Evolutionary conservation across 2,329 filamentous ascomycete species (phyloP).

Genomic region (Penicillium sp.): DNA sequence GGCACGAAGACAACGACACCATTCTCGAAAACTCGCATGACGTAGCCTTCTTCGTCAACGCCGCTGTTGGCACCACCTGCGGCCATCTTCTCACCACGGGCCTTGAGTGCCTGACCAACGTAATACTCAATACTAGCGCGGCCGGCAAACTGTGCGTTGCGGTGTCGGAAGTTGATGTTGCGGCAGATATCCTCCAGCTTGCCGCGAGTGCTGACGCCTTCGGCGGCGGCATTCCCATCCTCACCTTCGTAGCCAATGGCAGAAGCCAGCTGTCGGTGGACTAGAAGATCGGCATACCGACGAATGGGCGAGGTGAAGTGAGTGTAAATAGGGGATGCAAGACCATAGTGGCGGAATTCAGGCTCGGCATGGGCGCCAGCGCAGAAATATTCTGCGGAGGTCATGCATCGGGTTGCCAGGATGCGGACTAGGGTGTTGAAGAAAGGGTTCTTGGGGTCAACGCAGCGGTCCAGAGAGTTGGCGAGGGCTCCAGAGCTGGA

Average conservation of each 20-base stretch:
- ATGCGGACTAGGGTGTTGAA: slow-evolving; percentile 98
- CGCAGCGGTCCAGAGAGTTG: slow-evolving; percentile 82
- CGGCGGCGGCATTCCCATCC: slow-evolving; percentile 64
- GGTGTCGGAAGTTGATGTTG: slow-evolving; percentile 96
- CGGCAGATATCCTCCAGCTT: slow-evolving; percentile 92
- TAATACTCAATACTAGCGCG: slow-evolving; percentile 96
- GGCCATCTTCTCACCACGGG: slow-evolving; percentile 51
- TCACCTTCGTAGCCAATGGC: slow-evolving; percentile 78
- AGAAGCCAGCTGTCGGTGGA: slow-evolving; percentile 89
- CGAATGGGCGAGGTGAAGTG: slow-evolving; percentile 98
- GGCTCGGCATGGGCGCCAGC: slow-evolving; percentile 88
- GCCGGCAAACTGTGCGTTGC: slow-evolving; percentile 94
- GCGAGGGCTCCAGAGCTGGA: slow-evolving; percentile 92
- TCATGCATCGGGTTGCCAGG: slow-evolving; percentile 98
- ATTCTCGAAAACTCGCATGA: slow-evolving; percentile 97
- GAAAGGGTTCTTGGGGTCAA: slow-evolving; percentile 79
- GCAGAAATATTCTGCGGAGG: slow-evolving; percentile 97
- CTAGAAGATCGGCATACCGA: slow-evolving; percentile 93
- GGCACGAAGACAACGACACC: slow-evolving; percentile 96
- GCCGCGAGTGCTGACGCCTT: slow-evolving; percentile 73
- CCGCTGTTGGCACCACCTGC: slow-evolving; percentile 35
- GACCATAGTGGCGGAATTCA: slow-evolving; percentile 94
- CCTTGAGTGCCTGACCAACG: slow-evolving; percentile 92
- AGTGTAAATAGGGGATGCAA: slow-evolving; percentile 95
- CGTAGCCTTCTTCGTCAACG: slow-evolving; percentile 83